Evolutionary conservation across 805 yeast species (phyloP).

Genomic region (Lachancea thermotolerans): DNA sequence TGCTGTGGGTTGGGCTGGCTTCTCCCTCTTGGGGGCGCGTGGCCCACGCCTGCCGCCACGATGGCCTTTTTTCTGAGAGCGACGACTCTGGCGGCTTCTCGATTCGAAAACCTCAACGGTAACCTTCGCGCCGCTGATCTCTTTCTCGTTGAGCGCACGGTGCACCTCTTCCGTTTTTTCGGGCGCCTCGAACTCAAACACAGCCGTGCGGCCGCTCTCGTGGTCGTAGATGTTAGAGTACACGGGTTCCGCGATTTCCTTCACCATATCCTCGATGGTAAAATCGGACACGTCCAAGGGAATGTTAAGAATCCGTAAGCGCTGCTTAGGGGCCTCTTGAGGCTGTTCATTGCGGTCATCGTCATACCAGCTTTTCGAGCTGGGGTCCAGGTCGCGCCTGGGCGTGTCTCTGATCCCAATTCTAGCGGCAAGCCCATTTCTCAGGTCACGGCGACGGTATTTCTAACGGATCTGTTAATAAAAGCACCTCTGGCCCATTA

Average conservation of each 20-base stretch:
- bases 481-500: not conserved
- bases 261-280: slow-evolving; percentile 27
- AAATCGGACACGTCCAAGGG: slow-evolving; percentile 29
- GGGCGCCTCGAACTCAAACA: slow-evolving; percentile 22
- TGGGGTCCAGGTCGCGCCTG: slow-evolving; percentile 8
- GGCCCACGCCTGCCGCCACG: slow-evolving; percentile 2
- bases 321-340: slow-evolving; percentile 11
- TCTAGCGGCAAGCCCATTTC: slow-evolving; percentile 25
- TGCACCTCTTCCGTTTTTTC: slow-evolving; percentile 19
- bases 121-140: slow-evolving; percentile 16
- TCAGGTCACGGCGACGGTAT: slow-evolving; percentile 31
- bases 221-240: slow-evolving; percentile 23
- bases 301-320: slow-evolving; percentile 20
- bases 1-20: slow-evolving; percentile 12
- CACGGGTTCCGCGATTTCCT: slow-evolving; percentile 19
- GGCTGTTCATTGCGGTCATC: slow-evolving; percentile 2
- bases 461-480: slow-evolving; percentile 12
- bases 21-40: slow-evolving; percentile 3
- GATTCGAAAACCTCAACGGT: slow-evolving; percentile 20
- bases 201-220: slow-evolving; percentile 25
- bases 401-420: slow-evolving; percentile 14
- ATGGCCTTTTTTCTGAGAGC: slow-evolving; percentile 3
- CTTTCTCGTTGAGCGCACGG: slow-evolving; percentile 20
- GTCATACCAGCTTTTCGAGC: not conserved
- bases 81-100: slow-evolving; percentile 5